Conservation (phyloP, 257 asterid species). For the Solanum gandarillasii region DNA sequence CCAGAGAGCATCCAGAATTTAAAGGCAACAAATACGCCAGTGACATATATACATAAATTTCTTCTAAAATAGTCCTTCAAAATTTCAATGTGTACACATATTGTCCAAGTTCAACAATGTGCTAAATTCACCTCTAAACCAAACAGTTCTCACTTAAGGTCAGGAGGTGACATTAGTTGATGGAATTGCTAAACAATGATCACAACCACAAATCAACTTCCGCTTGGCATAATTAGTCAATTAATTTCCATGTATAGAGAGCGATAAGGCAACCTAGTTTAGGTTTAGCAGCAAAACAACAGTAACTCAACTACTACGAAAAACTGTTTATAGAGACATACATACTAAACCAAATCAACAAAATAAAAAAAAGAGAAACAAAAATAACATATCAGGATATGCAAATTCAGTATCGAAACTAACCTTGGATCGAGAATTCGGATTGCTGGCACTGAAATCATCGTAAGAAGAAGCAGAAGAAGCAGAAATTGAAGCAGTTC, state of each 20-base stretch:
- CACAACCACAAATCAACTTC: background rate
- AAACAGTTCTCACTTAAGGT: background rate
- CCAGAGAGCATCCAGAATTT: background rate
- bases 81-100: background rate
- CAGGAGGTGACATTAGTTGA: background rate
- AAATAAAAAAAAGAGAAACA: background rate
- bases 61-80: background rate
- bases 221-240: background rate
- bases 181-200: background rate
- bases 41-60: background rate
- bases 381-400: background rate
- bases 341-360: background rate
- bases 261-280: background rate
- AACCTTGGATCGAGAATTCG: slow-evolving; percentile 47
- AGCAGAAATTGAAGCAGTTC: slow-evolving; percentile 24
- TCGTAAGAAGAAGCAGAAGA: slow-evolving; percentile 41
- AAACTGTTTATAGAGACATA: background rate
- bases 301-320: background rate
- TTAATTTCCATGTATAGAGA: background rate
- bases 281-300: background rate
- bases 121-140: background rate
- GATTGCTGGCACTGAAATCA: slow-evolving; percentile 20
- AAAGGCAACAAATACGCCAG: background rate
- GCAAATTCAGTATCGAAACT: background rate
- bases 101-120: background rate